These are phyloP conservation scores for Pisolithus tinctorius DNA, from an alignment of 768 basidiomycete species.

Conservation along the genomic window DNA sequence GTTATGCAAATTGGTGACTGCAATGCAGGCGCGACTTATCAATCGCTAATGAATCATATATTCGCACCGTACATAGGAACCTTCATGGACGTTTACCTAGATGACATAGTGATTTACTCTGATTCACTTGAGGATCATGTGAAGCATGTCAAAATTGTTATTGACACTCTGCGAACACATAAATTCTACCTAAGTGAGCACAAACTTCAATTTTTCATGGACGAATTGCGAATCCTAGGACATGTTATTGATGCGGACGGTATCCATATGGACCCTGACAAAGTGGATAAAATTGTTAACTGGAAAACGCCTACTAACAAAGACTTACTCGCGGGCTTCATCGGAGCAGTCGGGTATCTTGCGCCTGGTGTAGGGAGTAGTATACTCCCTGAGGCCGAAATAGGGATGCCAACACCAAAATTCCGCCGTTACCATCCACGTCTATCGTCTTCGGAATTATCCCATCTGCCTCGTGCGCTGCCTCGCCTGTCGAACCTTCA, in stretches of 20 bases:
- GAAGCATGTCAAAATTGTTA: constrained; percentile 25
- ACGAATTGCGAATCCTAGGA: constrained; percentile 27
- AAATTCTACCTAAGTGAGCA: constrained; percentile 31
- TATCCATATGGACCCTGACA: constrained; percentile 32
- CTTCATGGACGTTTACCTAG: constrained; percentile 31
- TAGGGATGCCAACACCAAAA: too few relatives aligned
- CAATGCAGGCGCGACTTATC: too few relatives aligned
- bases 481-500: too few relatives aligned
- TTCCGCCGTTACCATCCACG: too few relatives aligned
- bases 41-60: constrained; percentile 23
- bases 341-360: too few relatives aligned
- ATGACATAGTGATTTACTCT: constrained; percentile 32
- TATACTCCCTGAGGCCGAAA: too few relatives aligned
- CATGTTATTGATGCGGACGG: constrained; percentile 32
- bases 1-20: constrained; percentile 9
- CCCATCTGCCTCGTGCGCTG: too few relatives aligned
- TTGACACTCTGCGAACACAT: constrained; percentile 27
- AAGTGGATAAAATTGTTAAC: too few relatives aligned
- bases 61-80: constrained; percentile 24
- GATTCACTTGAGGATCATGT: constrained; percentile 25
- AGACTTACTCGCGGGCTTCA: too few relatives aligned
- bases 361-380: too few relatives aligned
- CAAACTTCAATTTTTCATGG: constrained; percentile 31
- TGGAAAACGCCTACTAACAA: too few relatives aligned
- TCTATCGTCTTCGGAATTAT: too few relatives aligned